These are phyloP conservation scores for Silybum marianum DNA, from an alignment of 129 eudicot species.

Conservation along the genomic window DNA sequence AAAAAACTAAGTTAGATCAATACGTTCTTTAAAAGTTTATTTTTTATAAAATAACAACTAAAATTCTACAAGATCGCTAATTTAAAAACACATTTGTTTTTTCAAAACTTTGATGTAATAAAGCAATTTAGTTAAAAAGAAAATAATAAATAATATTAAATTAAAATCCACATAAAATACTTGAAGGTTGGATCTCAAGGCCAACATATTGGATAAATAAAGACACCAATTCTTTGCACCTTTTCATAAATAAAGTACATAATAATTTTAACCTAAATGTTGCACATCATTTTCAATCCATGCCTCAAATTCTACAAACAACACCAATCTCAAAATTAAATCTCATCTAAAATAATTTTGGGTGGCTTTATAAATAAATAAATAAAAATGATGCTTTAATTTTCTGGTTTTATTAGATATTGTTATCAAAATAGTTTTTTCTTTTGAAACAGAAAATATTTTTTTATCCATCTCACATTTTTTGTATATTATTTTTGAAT, in stretches of 20 bases:
- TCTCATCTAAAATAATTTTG: background rate
- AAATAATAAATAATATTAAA: background rate
- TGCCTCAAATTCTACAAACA: slow-evolving; percentile 21
- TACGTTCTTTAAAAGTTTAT: background rate
- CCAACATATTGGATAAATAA: slow-evolving; percentile 29
- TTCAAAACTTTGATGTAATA: background rate
- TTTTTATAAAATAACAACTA: background rate
- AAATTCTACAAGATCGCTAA: no score
- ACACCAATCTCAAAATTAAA: slow-evolving; percentile 34
- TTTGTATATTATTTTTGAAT: no score
- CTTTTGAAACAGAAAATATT: no score
- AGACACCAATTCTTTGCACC: slow-evolving; percentile 21
- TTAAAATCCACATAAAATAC: background rate
- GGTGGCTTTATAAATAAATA: background rate
- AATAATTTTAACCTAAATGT: slow-evolving; percentile 11
- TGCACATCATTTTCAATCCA: slow-evolving; percentile 20
- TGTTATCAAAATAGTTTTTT: no score
- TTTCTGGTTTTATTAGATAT: background rate
- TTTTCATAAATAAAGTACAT: slow-evolving; percentile 27
- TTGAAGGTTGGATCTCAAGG: slow-evolving; percentile 19
- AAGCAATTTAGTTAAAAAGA: background rate
- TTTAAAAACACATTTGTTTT: background rate
- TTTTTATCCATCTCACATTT: background rate
- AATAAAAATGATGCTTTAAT: background rate
- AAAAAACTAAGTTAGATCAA: background rate